Base-by-base conservation (phyloP, 169 alveolate species). In the Theileria parva region DNA sequence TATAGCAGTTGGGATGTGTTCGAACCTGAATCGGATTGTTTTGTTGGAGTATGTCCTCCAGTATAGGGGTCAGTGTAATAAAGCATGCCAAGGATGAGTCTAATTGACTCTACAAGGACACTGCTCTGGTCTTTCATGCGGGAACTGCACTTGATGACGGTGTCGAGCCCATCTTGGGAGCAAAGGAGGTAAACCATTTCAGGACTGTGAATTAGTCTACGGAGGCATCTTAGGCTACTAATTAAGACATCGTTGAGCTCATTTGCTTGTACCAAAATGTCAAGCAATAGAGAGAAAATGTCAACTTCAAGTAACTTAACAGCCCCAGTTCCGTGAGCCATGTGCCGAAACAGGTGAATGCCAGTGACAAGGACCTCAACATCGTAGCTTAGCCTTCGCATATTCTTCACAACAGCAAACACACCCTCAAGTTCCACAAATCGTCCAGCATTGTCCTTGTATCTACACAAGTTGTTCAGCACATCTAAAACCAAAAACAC, bases 171-270 rank as follows among this genome's bases (percentile, higher is more conserved):
- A 25, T 96, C 97, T 69, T 91, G 90, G 39, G 94, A 91, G 86
- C 96, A 92, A 76, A 93, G 94, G 70, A 92, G 95, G 66, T 93
- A 89, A 7, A 96, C 97, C 80, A 94, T 92, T 63, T 93, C 96
- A 57, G 93, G 94, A 27, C 92, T 88, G 65, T 83, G 88, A 34
- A 94, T 86, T 75, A 94, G 85, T 70, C 96, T 94, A 32, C 97
- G 66, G n/a, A 93, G 83, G 67, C 96, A 93, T 21, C 97, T 88
- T 34, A 95, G 80, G 25, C 94, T 91, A 37, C 95, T 92, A 0
- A 95, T 93, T 69, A 93, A 90, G 19, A 94, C 91, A 69, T 94
- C 97, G 28, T 92, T 91, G 39, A 93, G 81, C 66, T 78, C 86
- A 30, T 88, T 93, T 37, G 87, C 83, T 60, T 92, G 95, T 65